Conservation (phyloP, 768 basidiomycete species). For the Naganishia friedmannii region DNA sequence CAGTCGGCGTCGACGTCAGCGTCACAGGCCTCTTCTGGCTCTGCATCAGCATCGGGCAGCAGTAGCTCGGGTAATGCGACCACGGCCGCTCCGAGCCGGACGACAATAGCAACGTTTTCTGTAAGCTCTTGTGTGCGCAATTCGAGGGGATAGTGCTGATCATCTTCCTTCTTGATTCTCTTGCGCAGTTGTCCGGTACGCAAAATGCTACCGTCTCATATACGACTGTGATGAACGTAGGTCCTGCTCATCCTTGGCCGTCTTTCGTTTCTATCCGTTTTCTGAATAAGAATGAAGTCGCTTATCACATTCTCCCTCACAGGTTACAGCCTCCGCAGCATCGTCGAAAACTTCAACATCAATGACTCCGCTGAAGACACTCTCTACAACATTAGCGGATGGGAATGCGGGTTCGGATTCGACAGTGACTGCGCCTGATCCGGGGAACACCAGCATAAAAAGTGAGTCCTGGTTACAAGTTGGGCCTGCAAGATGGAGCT, state of each 20-base stretch:
- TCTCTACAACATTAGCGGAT: constrained; percentile 22
- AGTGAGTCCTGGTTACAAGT: not conserved
- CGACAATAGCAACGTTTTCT: constrained; percentile 24
- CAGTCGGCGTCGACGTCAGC: constrained; percentile 4
- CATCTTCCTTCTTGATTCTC: not conserved
- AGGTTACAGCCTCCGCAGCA: constrained; percentile 8
- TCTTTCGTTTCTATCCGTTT: no score
- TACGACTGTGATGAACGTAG: constrained; percentile 17
- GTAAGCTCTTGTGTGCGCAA: not conserved
- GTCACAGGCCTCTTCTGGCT: constrained; percentile 14
- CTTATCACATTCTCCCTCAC: not conserved
- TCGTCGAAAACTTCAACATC: constrained; percentile 11
- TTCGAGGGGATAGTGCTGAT: not conserved
- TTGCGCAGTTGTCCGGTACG: constrained; percentile 9
- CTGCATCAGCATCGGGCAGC: constrained; percentile 16
- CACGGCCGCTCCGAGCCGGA: constrained; percentile 14
- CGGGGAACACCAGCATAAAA: constrained; percentile 20
- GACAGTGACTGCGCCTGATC: constrained; percentile 31
- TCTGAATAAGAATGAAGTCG: not conserved
- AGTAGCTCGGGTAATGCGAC: constrained; percentile 11
- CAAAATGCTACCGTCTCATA: constrained; percentile 28
- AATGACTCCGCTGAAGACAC: constrained; percentile 13
- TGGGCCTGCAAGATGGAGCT: no score
- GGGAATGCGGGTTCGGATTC: constrained; percentile 29
- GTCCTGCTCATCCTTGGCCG: not conserved